These are phyloP conservation scores for Neofusicoccum laricinum DNA, from an alignment of 2,329 filamentous ascomycete species.

Conservation along the genomic window DNA sequence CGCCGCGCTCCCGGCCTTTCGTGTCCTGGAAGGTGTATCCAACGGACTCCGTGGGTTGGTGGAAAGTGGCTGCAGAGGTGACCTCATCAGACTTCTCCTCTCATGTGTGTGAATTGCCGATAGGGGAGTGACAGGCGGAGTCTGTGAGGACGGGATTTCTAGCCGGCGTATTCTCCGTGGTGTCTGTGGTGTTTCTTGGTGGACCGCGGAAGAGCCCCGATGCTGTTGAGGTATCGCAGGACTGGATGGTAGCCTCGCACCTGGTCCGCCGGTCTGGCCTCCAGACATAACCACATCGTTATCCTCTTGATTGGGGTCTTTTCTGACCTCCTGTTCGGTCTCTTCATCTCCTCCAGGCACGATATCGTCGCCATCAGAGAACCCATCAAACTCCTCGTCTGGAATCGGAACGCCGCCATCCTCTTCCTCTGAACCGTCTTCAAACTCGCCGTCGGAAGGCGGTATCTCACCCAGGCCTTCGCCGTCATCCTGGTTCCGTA, in stretches of 20 bases:
- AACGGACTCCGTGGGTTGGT: not conserved
- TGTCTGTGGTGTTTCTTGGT: not conserved
- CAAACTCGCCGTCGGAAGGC: not conserved
- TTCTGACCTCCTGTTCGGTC: not conserved
- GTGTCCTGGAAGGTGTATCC: not conserved
- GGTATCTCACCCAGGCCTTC: not conserved
- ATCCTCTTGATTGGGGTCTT: not conserved
- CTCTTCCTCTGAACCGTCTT: not conserved
- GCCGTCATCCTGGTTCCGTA: not conserved
- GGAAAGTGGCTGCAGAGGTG: constrained; percentile 1
- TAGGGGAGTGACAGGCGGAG: not conserved
- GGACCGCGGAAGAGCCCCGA: not conserved
- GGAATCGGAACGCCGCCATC: not conserved
- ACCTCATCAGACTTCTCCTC: not conserved
- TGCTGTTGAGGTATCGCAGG: not conserved
- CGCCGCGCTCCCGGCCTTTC: not conserved
- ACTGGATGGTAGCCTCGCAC: not conserved
- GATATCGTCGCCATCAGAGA: not conserved
- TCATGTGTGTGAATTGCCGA: constrained; percentile 9
- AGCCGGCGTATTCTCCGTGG: not conserved
- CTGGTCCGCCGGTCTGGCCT: too few species aligned
- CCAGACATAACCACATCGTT: not conserved
- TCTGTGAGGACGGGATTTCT: constrained; percentile 14
- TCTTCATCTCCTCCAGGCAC: not conserved
- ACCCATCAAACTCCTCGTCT: constrained; percentile 2